Evolutionary conservation across 768 basidiomycete genomes (phyloP), one percentile per base, ranked within the genome.

Genomic region (Xerocomus potaroensis): DNA sequence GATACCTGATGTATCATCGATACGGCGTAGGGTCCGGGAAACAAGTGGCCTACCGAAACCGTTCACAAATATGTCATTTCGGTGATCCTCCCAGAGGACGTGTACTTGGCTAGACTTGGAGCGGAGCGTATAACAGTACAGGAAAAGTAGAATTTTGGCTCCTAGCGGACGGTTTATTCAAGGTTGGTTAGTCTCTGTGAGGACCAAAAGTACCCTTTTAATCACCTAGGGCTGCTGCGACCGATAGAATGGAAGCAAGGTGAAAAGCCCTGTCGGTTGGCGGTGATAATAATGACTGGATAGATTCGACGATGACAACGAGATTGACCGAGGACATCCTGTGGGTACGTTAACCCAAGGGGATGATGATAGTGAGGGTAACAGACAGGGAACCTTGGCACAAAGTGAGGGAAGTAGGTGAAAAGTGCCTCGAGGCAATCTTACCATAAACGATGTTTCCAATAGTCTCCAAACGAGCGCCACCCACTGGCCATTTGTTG

Each of bases 11-110:
- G 50, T n/a, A 38, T 36, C 30, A 18, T 53, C 24, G 43, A 23
- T 36, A 30, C 24, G 38, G n/a, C 4, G 11, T 31, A 33, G 0
- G 12, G 22, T 16, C n/a, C n/a, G 29, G 22, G 23, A 23, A 50
- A 34, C 19, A 37, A 23, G 14, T 23, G 3, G 45, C 74, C 27
- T 50, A 84, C 85, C 84, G 50, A 88, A 86, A 21, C 77, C 71
- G 58, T 92, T 92, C 62, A 91, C 82, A 62, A 81, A 88, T n/a
- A 92, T 62, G 59, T 95, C 95, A 58, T 93, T 97, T 55, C 94
- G 75, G 54, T 97, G 94, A 61, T 98, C 95, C 65, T 96, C 90
- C 92, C 91, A 97, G 23, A 96, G 77, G n/a, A 96, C 81, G 37
- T 80, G 79, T 3, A 99, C 95, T 67, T 99, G 96, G 57, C 89